Base-by-base conservation (phyloP, 116 monocot species). In the Papilionanthe hybrid region DNA sequence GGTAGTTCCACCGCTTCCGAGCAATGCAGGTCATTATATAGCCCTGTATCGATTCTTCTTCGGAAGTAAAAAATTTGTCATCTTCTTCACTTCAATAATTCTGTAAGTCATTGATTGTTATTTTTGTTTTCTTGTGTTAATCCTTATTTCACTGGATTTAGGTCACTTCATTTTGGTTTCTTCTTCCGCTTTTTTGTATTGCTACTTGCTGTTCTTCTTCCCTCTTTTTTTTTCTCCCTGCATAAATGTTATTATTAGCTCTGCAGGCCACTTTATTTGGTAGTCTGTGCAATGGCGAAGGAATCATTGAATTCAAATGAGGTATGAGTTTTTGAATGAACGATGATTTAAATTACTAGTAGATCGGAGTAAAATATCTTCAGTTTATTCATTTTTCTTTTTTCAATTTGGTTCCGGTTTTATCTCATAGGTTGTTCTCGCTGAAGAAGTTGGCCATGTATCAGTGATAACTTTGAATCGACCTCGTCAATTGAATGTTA, bases 401-500 rank as follows among this genome's bases (percentile, higher is more conserved):
- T n/a, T 47, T 72, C 12, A 18, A 47, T 28, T 17, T 57, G 28
- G 23, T 13, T 12, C 37, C 5, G 5, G 11, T 9, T 20, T 53
- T 22, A 23, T 10, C 42, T 57, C 66, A 4, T 55, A 92, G 91
- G 94, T 93, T 47, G 88, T 97, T 41, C 50, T 94, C 75, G 92
- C 81, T 49, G 91, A 92, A 78, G 97, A 94, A 79, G 76, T 72
- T 10, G 82, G 79, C 42, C 81, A 84, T 80, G 87, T 87, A 23
- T 82, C 94, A 76, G 37, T 94, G 72, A 88, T 94, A 55, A 94
- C 92, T 47, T 79, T 97, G 66, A 97, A 94, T 82, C 82, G 92
- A 22, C 97, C 97, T 57, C 92, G 92, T 27, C 94, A 94, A 73
- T 79, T 94, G 79, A 97, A 97, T 85, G 92, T 86, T 63, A 92